Conservation (phyloP, 345 rosid species). For the Stellera chamaejasme region DNA sequence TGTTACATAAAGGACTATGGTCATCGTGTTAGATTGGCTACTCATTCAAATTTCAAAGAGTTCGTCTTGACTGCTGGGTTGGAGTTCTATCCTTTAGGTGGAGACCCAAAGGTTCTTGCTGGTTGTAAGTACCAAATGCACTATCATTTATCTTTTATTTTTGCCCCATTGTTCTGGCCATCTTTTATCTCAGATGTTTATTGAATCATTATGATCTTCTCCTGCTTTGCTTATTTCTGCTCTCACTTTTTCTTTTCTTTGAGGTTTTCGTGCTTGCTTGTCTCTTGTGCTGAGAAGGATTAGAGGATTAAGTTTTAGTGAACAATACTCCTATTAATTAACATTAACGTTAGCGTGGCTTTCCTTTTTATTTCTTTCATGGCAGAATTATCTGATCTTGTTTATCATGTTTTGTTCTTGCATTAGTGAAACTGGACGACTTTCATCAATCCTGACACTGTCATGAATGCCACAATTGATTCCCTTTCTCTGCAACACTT, state of each 20-base stretch:
- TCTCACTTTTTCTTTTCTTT: not conserved
- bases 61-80: conserved; percentile 95
- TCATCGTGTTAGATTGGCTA: conserved; percentile 98
- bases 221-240: not conserved
- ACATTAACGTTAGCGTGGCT: too few species aligned
- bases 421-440: too few species aligned
- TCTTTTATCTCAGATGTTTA: not conserved
- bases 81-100: conserved; percentile 93
- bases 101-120: conserved; percentile 97
- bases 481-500: conserved; percentile 6
- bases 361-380: too few species aligned
- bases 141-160: conserved; percentile 1
- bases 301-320: too few species aligned
- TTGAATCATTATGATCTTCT: not conserved
- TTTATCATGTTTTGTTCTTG: too few species aligned
- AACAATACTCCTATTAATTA: too few species aligned
- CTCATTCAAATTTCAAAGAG: conserved; percentile 97
- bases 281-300: too few species aligned
- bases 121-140: conserved; percentile 63
- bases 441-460: too few species aligned
- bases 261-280: too few species aligned
- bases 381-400: too few species aligned
- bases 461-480: not conserved
- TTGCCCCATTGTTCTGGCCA: not conserved
- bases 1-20: conserved; percentile 81